Evolutionary conservation across 306 rosid species (phyloP).

Genomic region (Canavalia gladiata): DNA sequence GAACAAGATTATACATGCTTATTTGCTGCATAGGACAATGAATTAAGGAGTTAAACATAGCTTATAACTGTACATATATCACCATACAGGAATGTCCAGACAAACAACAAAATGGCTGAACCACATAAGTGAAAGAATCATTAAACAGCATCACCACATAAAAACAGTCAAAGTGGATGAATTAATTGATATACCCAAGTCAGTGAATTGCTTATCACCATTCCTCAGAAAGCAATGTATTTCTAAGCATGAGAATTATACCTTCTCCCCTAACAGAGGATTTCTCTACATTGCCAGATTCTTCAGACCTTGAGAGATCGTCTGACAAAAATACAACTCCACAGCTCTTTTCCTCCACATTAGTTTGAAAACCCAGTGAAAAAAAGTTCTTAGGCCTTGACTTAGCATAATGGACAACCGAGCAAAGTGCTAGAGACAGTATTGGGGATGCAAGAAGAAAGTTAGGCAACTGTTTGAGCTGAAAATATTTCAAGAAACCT

Average conservation of each 20-base stretch:
- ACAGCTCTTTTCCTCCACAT: constrained; percentile 60
- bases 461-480: constrained; percentile 86
- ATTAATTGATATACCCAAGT: constrained; percentile 25
- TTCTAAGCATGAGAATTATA: constrained; percentile 46
- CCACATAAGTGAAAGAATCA: constrained; percentile 1
- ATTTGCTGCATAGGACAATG: constrained; percentile 8
- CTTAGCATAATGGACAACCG: constrained; percentile 78
- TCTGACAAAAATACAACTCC: constrained; percentile 59
- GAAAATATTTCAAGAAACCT: constrained; percentile 91
- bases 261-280: constrained; percentile 62
- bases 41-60: constrained; percentile 23
- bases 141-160: constrained; percentile 7
- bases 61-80: constrained; percentile 30
- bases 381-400: constrained; percentile 71
- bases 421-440: constrained; percentile 74
- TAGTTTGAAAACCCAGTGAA: constrained; percentile 79
- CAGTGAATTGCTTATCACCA: neutral
- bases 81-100: constrained; percentile 28
- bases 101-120: constrained; percentile 17
- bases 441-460: constrained; percentile 90
- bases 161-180: constrained; percentile 33
- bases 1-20: constrained; percentile 20
- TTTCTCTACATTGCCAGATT: constrained; percentile 43
- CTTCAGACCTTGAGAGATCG: constrained; percentile 51
- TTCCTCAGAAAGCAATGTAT: constrained; percentile 28